Conservation (phyloP, 208 protist species). For the Acanthamoeba lenticulata region DNA sequence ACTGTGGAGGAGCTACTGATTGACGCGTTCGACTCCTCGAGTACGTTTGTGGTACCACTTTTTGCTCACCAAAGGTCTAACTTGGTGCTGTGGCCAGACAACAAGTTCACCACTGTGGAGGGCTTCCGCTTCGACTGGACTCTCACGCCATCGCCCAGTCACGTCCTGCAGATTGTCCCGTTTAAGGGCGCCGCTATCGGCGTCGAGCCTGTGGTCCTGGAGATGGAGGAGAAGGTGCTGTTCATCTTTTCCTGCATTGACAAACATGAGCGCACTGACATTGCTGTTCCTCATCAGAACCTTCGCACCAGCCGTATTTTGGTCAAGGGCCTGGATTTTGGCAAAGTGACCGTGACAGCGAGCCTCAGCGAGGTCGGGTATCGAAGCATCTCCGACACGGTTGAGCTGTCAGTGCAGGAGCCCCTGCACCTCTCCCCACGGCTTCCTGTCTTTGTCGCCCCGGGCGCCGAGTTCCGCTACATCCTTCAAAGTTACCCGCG, state of each 20-base stretch:
- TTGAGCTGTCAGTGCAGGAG: conserved; percentile 57
- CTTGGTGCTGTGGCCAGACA: too few relatives aligned
- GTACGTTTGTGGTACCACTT: too few relatives aligned
- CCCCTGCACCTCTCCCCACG: conserved; percentile 41
- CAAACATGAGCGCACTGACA: too few relatives aligned
- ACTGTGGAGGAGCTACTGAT: conserved; percentile 38
- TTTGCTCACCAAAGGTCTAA: too few relatives aligned
- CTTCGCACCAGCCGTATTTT: neutral
- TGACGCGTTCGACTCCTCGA: conserved; percentile 32
- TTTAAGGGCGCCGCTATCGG: conserved; percentile 56
- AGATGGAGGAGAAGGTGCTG: conserved; percentile 64
- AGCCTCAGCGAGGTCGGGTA: conserved; percentile 48
- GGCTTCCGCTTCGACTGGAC: conserved; percentile 65
- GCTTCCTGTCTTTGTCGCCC: conserved; percentile 48
- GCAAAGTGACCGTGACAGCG: conserved; percentile 60
- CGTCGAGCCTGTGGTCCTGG: neutral
- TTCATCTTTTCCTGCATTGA: too few relatives aligned
- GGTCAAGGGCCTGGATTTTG: conserved; percentile 57
- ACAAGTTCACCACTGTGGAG: conserved; percentile 54
- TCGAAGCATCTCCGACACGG: neutral
- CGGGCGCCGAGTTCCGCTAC: conserved; percentile 42
- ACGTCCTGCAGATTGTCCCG: conserved; percentile 58
- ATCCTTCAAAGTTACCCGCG: conserved; percentile 33
- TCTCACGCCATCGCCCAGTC: conserved; percentile 31
- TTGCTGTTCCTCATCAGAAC: neutral